Evolutionary conservation across 352 stramenopile species (phyloP).

Genomic region (Pythium insidiosum): DNA sequence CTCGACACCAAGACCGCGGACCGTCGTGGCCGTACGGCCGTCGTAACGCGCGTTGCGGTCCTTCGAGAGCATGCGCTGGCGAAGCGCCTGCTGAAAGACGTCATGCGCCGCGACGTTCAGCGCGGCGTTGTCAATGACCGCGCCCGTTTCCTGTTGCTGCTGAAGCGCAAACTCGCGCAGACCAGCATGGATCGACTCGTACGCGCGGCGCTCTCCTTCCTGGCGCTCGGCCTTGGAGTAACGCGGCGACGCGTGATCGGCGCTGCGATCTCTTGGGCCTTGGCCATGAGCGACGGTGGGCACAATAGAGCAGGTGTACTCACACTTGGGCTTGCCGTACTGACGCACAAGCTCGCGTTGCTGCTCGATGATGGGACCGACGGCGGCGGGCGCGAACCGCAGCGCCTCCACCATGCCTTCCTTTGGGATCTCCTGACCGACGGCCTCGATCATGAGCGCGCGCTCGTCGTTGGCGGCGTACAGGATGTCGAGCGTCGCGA

Average conservation of each 20-base stretch:
- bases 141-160: too few species aligned
- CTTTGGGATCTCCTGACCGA: constrained; percentile 68
- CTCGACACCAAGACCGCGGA: constrained; percentile 85
- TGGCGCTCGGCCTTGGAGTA: constrained; percentile 56
- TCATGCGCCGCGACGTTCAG: constrained; percentile 72
- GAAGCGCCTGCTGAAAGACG: constrained; percentile 65
- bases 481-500: constrained; percentile 72
- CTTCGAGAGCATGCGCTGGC: constrained; percentile 43
- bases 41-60: constrained; percentile 76
- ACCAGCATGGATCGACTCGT: constrained; percentile 56
- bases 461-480: constrained; percentile 74
- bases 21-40: constrained; percentile 65
- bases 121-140: constrained; percentile 28
- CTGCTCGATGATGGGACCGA: constrained; percentile 47
- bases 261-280: constrained; percentile 53
- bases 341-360: constrained; percentile 48
- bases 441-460: constrained; percentile 87
- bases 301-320: constrained; percentile 38
- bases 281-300: too few species aligned
- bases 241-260: constrained; percentile 23
- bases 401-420: constrained; percentile 65
- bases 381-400: constrained; percentile 56
- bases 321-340: constrained; percentile 61
- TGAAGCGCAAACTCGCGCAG: constrained; percentile 55
- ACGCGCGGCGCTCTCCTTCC: constrained; percentile 54